Conservation (phyloP, 176 grass and related monocot genomes). For the Carex littledalei region DNA sequence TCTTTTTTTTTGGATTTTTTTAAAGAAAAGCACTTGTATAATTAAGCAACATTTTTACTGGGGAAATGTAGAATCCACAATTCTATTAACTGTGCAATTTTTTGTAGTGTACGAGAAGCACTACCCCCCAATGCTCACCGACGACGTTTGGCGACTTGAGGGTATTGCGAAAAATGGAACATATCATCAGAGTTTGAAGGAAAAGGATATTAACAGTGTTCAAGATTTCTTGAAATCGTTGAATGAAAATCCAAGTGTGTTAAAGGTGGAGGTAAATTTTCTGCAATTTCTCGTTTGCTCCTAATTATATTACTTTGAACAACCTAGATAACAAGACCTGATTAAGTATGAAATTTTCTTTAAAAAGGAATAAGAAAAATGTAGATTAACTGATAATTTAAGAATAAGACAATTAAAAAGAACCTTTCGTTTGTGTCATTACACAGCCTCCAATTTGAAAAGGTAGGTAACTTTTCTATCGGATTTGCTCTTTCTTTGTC, state of each 20-base stretch:
- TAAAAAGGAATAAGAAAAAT: neutral
- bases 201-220: neutral
- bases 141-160: constrained; percentile 18
- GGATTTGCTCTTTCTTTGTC: neutral
- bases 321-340: neutral
- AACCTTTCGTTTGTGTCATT: neutral
- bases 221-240: constrained; percentile 1
- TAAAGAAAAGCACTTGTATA: neutral
- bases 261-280: neutral
- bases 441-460: neutral
- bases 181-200: constrained; percentile 18
- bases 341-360: too few relatives aligned
- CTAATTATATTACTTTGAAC: neutral
- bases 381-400: neutral
- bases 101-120: neutral
- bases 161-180: neutral
- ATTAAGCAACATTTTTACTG: neutral
- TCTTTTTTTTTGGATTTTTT: too few relatives aligned
- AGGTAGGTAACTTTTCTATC: neutral
- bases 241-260: neutral
- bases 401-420: neutral
- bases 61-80: neutral
- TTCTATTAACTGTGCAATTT: neutral
- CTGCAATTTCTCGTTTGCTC: too few relatives aligned
- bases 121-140: neutral